These are phyloP conservation scores for Tremellales sp. DNA, from an alignment of 1,284 basidiomycete genomes.

Conservation along the genomic window DNA sequence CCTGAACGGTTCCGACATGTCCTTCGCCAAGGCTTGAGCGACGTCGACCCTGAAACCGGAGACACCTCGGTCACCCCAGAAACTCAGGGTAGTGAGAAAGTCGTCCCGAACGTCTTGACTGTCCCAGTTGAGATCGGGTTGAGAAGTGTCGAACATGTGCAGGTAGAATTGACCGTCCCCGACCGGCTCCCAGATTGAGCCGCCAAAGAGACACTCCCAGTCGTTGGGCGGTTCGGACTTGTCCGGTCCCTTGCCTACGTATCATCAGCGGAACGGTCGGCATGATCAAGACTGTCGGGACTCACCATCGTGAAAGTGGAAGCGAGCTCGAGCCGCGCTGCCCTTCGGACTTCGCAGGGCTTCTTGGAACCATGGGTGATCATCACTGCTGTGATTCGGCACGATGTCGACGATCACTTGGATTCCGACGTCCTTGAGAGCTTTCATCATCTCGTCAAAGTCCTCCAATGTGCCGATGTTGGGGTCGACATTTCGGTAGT, in stretches of 20 bases:
- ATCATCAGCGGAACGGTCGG: constrained; percentile 49
- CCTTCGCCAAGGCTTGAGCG: constrained; percentile 32
- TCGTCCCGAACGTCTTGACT: constrained; percentile 61
- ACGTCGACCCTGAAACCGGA: constrained; percentile 62
- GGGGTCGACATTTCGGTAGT: constrained; percentile 68
- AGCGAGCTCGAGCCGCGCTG: constrained; percentile 65
- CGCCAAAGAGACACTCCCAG: constrained; percentile 67
- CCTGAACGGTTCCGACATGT: constrained; percentile 19
- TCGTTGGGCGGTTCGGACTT: constrained; percentile 65
- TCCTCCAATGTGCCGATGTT: constrained; percentile 67
- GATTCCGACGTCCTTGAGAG: constrained; percentile 62
- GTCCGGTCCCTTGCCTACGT: constrained; percentile 39
- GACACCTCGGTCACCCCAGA: constrained; percentile 69
- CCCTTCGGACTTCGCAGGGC: constrained; percentile 59
- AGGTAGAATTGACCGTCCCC: constrained; percentile 66
- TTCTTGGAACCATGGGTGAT: constrained; percentile 71
- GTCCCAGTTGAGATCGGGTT: constrained; percentile 78
- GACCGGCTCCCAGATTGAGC: constrained; percentile 70
- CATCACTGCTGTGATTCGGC: constrained; percentile 73
- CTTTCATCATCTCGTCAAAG: constrained; percentile 62
- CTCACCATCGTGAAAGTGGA: constrained; percentile 66
- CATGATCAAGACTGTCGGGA: constrained; percentile 62
- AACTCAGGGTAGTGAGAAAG: constrained; percentile 63
- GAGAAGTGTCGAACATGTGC: constrained; percentile 64
- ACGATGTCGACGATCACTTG: constrained; percentile 76